A percentile compares a stretch with the other conserved stretches of the same genome.
These are phyloP conservation scores for Euphorbia celastroides DNA, from an alignment of 441 rosid species.

Conservation along the genomic window DNA sequence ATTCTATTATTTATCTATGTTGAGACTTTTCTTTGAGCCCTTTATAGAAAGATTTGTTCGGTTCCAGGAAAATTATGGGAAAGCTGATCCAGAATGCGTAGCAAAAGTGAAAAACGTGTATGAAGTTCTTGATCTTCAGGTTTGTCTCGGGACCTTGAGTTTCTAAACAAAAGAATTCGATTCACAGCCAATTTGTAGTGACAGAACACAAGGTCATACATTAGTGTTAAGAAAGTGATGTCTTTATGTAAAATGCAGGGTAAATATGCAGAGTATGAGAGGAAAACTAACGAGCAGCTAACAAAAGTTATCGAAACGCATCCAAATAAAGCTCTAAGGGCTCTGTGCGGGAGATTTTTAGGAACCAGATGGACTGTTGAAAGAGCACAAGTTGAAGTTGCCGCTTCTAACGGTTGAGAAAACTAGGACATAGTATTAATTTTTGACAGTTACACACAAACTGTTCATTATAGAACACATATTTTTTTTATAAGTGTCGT, in stretches of 20 bases:
- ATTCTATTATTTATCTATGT: neutral
- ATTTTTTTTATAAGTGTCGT: neutral
- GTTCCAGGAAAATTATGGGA: constrained; percentile 55
- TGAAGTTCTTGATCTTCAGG: constrained; percentile 43
- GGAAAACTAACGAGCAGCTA: constrained; percentile 30
- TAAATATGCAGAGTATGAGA: constrained; percentile 35
- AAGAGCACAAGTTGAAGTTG: neutral
- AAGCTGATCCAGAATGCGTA: constrained; percentile 32
- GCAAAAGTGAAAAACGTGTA: constrained; percentile 48
- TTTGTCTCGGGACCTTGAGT: constrained; percentile 12
- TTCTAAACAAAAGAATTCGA: neutral
- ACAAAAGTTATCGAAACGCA: constrained; percentile 33
- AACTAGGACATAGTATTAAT: neutral
- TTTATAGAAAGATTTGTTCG: neutral
- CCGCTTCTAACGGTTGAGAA: neutral
- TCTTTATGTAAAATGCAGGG: constrained; percentile 29
- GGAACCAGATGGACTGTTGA: constrained; percentile 36
- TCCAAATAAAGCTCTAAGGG: constrained; percentile 36
- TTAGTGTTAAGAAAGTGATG: neutral
- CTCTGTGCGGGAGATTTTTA: constrained; percentile 39
- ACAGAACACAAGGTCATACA: too few relatives aligned
- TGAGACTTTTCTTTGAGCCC: neutral
- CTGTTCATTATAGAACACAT: neutral
- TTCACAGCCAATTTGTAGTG: neutral
- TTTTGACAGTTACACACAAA: neutral